These are phyloP conservation scores for Globisporangium acanthophoron DNA, from an alignment of 352 stramenopile species.

Conservation along the genomic window DNA sequence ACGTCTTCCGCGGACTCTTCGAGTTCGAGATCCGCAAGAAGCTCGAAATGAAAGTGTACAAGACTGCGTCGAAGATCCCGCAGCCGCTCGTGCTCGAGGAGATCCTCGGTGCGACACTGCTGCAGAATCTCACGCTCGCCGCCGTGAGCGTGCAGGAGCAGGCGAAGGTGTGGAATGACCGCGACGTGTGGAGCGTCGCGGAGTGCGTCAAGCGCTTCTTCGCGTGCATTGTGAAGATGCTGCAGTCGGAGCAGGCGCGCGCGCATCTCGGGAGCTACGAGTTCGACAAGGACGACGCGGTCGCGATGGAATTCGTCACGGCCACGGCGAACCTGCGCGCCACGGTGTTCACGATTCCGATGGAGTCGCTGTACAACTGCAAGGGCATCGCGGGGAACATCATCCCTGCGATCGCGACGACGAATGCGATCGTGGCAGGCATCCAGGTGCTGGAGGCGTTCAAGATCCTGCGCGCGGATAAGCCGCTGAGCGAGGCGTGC, in stretches of 20 bases:
- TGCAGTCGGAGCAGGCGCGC: slow-evolving; percentile 48
- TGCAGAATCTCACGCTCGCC: slow-evolving; percentile 29
- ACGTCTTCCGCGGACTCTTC: slow-evolving; percentile 90
- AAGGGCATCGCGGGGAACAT: slow-evolving; percentile 99
- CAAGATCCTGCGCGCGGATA: slow-evolving; percentile 62
- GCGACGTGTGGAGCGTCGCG: slow-evolving; percentile 81
- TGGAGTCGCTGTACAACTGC: slow-evolving; percentile 86
- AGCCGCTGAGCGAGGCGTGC: slow-evolving; percentile 71
- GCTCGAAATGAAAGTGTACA: slow-evolving; percentile 95
- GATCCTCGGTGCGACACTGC: slow-evolving; percentile 36
- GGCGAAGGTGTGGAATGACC: slow-evolving; percentile 63
- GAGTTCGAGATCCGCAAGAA: slow-evolving; percentile 95
- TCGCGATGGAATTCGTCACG: slow-evolving; percentile 97
- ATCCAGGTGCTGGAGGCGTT: slow-evolving; percentile 88
- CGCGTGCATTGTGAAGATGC: slow-evolving; percentile 51
- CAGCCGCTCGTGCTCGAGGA: slow-evolving; percentile 65
- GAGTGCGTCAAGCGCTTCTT: slow-evolving; percentile 90
- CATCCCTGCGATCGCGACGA: slow-evolving; percentile 99
- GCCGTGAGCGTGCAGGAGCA: slow-evolving; percentile 17
- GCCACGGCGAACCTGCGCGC: slow-evolving; percentile 96
- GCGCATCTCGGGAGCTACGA: slow-evolving; percentile 67
- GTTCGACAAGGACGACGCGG: slow-evolving; percentile 98
- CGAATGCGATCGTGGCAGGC: slow-evolving; percentile 99
- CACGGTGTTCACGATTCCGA: slow-evolving; percentile 72
- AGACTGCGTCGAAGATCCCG: slow-evolving; percentile 90